A percentile compares a stretch with the other conserved stretches of the same genome.
phyloP scores from a whole-genome alignment of 768 basidiomycete species.

The Termitomyces sp. region DNA sequence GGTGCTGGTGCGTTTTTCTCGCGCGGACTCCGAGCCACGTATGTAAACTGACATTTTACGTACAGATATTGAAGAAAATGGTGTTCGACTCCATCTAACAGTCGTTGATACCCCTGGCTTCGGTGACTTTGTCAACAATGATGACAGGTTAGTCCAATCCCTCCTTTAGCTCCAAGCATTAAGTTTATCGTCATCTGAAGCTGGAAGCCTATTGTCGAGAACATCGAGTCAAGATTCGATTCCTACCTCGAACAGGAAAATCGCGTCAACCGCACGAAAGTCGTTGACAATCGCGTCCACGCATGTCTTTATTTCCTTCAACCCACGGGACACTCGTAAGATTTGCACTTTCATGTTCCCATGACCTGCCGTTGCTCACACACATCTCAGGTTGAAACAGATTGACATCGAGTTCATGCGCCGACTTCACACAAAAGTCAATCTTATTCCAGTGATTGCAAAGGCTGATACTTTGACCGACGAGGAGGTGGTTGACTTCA shows the following conservation, averaged over 20 bases:
- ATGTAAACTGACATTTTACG: conserved; percentile 22
- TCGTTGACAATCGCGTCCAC: conserved; percentile 96
- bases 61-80: conserved; percentile 97
- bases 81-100: conserved; percentile 93
- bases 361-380: conserved; percentile 1
- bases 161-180: conserved; percentile 9
- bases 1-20: conserved; percentile 73
- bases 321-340: conserved; percentile 96
- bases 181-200: conserved; percentile 37
- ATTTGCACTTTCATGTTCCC: conserved; percentile 12
- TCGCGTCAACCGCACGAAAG: conserved; percentile 91
- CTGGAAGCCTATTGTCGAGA: conserved; percentile 98
- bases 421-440: conserved; percentile 94
- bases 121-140: conserved; percentile 99
- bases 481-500: conserved; percentile 91
- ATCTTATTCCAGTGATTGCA: conserved; percentile 97
- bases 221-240: conserved; percentile 97
- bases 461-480: conserved; percentile 98
- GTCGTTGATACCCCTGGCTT: conserved; percentile 99
- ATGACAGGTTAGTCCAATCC: conserved; percentile 70
- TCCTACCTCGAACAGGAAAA: conserved; percentile 98
- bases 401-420: conserved; percentile 99
- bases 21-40: conserved; percentile 19
- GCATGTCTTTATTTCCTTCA: conserved; percentile 99
- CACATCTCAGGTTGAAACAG: conserved; percentile 76